Percentiles rank a stretch among this genome's conserved stretches.
Evolutionary conservation across 805 yeast genomes (phyloP).

Genomic region (Sugiyamaella mastotermitis): DNA sequence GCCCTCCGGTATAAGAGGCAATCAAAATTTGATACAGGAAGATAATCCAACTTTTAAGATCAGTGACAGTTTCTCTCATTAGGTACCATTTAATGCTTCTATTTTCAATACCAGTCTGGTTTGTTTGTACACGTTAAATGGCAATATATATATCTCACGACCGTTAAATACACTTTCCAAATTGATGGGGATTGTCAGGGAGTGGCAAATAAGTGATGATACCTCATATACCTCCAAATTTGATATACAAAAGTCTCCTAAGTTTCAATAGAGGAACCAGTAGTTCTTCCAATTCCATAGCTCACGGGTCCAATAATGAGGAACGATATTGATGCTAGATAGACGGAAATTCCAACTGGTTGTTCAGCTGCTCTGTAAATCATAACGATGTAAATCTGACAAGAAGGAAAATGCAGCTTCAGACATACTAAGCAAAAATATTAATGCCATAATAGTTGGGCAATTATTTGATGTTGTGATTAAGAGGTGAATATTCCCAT

Average conservation of each 20-base stretch:
- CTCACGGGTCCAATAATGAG: slow-evolving; percentile 15
- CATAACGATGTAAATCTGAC: too few species aligned
- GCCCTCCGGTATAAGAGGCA: slow-evolving; percentile 30
- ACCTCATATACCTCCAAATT: slow-evolving; percentile 35
- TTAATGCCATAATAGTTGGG: too few species aligned
- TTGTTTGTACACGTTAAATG: slow-evolving; percentile 36
- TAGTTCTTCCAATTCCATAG: slow-evolving; percentile 32
- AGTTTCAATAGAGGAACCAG: slow-evolving; percentile 31
- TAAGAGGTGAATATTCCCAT: too few species aligned
- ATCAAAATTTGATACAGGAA: slow-evolving; percentile 31
- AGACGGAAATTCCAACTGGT: too few species aligned
- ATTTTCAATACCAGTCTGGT: slow-evolving; percentile 36
- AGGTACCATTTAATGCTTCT: slow-evolving; percentile 44
- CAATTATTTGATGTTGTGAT: too few species aligned
- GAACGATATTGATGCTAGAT: slow-evolving; percentile 45
- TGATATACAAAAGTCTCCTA: slow-evolving; percentile 48
- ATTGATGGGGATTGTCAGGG: slow-evolving; percentile 55
- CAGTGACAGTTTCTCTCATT: slow-evolving; percentile 41
- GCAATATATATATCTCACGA: slow-evolving; percentile 49
- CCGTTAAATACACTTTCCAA: slow-evolving; percentile 39
- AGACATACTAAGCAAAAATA: too few species aligned
- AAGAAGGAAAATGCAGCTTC: too few species aligned
- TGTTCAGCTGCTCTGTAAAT: too few species aligned
- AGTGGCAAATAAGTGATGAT: slow-evolving; percentile 27
- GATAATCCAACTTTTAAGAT: slow-evolving; percentile 38